Evolutionary conservation across 2,329 filamentous ascomycete species (phyloP).

Genomic region (Pestalotiopsis sp.): DNA sequence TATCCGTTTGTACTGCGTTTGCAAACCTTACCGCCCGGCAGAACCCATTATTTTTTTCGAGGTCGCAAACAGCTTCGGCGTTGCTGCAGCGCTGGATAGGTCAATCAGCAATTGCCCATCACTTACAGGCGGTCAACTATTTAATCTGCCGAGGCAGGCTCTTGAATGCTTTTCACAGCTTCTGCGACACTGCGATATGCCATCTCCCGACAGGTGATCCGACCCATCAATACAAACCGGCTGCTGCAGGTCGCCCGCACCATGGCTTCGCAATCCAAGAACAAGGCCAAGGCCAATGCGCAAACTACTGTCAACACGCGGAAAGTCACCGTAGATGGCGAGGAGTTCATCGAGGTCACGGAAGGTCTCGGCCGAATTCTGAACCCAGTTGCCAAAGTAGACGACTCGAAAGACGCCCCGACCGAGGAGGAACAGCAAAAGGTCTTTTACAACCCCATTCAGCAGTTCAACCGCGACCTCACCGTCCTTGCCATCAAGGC

Average conservation of each 20-base stretch:
- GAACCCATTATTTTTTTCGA: conserved; percentile 7
- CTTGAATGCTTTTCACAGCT: conserved; percentile 11
- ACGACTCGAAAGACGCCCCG: conserved; percentile 29
- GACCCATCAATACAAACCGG: conserved; percentile 9
- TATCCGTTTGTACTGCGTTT: background rate
- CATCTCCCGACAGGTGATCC: conserved; percentile 20
- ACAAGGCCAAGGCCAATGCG: conserved; percentile 19
- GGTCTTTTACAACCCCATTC: conserved; percentile 98
- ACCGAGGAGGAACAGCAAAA: conserved; percentile 67
- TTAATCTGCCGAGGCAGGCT: background rate
- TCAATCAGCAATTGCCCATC: background rate
- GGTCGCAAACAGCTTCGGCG: background rate
- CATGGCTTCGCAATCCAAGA: conserved; percentile 26
- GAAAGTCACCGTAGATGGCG: conserved; percentile 42
- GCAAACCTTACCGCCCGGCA: conserved; percentile 11
- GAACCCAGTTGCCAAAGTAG: conserved; percentile 43
- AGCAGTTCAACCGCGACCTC: conserved; percentile 97
- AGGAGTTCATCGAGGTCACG: conserved; percentile 52
- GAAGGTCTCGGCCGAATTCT: conserved; percentile 62
- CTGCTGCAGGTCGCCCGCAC: conserved; percentile 22
- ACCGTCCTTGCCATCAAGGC: conserved; percentile 91
- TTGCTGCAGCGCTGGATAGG: background rate
- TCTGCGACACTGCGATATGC: conserved; percentile 10
- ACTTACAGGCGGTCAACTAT: background rate
- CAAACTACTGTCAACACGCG: conserved; percentile 30